Percentiles rank a stretch among this genome's conserved stretches.
phyloP scores from a whole-genome alignment of 2,329 filamentous ascomycete species.

The Gaeumannomyces sp. region DNA sequence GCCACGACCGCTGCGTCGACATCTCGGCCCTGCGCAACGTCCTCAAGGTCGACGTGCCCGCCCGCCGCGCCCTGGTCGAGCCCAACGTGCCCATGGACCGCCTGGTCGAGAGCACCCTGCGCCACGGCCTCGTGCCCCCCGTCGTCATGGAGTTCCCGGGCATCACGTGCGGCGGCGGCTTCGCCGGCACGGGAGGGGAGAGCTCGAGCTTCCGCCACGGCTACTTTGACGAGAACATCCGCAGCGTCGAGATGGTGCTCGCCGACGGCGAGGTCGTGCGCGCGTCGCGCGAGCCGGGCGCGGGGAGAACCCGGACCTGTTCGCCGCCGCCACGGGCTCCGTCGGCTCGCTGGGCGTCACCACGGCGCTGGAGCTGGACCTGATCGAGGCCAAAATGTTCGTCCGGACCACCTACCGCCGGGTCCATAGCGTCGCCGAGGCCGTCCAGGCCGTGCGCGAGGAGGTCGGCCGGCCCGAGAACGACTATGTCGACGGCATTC shows the following conservation, averaged over 20 bases:
- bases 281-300: conserved; percentile 29
- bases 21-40: conserved; percentile 60
- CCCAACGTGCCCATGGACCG: conserved; percentile 71
- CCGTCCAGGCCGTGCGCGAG: conserved; percentile 41
- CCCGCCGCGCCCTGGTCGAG: conserved; percentile 60
- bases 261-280: conserved; percentile 58
- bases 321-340: conserved; percentile 59
- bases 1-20: conserved; percentile 47
- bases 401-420: conserved; percentile 59
- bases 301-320: conserved; percentile 47
- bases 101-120: conserved; percentile 59
- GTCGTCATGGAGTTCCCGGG: conserved; percentile 74
- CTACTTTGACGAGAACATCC: conserved; percentile 62
- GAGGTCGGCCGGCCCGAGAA: conserved; percentile 37
- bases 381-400: conserved; percentile 53
- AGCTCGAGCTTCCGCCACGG: conserved; percentile 64
- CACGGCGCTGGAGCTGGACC: conserved; percentile 58
- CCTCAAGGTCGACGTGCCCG: conserved; percentile 50
- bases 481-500: conserved; percentile 70
- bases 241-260: conserved; percentile 61
- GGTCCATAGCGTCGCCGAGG: conserved; percentile 39
- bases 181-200: conserved; percentile 65
- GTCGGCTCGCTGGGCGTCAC: conserved; percentile 63
- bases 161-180: conserved; percentile 68
- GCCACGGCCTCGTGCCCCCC: conserved; percentile 60